Evolutionary conservation across 192 early-diverging fungal genomes (phyloP).

Genomic region (Haplosporangium gracile): DNA sequence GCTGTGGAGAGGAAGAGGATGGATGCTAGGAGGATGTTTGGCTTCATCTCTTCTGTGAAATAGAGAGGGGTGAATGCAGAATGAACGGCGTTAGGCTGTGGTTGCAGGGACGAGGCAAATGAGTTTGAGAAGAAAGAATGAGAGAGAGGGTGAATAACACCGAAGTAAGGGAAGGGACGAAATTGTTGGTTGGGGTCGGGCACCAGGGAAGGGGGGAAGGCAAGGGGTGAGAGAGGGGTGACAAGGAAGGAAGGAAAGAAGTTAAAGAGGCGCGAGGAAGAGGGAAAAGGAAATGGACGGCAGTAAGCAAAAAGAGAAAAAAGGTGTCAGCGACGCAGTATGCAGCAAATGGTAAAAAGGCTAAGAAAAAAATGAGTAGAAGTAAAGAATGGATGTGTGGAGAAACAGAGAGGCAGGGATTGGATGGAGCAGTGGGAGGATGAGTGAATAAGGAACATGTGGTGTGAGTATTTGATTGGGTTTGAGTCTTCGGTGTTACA

Average conservation of each 20-base stretch:
- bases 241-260: neutral
- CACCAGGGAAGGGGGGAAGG: neutral
- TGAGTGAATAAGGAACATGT: too few species aligned
- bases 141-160: neutral
- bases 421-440: too few species aligned
- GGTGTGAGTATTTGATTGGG: too few species aligned
- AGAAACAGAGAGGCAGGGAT: too few species aligned
- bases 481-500: too few species aligned
- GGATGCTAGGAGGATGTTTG: constrained; percentile 15
- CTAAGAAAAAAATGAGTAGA: neutral
- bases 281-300: neutral
- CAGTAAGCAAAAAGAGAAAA: neutral
- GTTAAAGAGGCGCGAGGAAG: neutral
- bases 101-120: neutral
- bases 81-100: neutral
- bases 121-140: neutral
- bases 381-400: neutral
- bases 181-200: neutral
- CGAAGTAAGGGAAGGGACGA: neutral
- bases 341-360: neutral
- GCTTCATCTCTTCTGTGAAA: constrained; percentile 18
- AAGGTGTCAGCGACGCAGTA: too few species aligned
- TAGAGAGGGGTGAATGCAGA: neutral
- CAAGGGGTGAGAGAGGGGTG: neutral
- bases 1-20: constrained; percentile 20